Evolutionary conservation across 352 stramenopile species (phyloP), one percentile per base, ranked within the genome.

Genomic region (Phytophthora fragariaefolia): DNA sequence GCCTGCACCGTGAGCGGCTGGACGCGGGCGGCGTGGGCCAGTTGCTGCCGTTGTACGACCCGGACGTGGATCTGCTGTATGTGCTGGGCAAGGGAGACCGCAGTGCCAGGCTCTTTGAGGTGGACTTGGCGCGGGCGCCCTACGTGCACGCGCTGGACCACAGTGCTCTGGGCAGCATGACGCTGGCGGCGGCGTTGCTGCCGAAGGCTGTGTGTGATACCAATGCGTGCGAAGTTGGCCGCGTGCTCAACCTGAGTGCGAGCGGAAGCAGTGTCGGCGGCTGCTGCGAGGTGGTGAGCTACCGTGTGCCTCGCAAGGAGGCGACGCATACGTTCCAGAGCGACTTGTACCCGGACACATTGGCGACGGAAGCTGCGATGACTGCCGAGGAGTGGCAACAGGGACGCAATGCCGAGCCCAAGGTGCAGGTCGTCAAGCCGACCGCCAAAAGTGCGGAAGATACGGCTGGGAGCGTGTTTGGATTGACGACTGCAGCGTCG

Each of bases 301-400:
- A 88, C 58, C 72, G 68, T 5, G 82, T 95, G 27, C 87, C 87
- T 27, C 80, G 87, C 6, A 85, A 85, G 28, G 80, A 91, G 26
- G 81, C 81, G 0, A 61, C 50, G 10, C 82, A 79, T 43, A 67
- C 80, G 47, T 95, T 93, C 64, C 87, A 95, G 59, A 79, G 65
- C 40, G 87, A 95, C 66, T 76, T 95, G 74, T 95, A 88, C 69
- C 87, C 85, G 0, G 70, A 89, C 22, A 92, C 85, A 10, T 57
- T 70, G 24, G 70, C 76, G 3, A 26, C 58, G 36, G 71, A 60
- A 54, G 45, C 84, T 2, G 76, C 87, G 5, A 53, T 92, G 43
- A 79, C 53, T 17, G 46, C 73, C 6, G 48, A 54, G 1, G 70
- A 90, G 40, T 95, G 85, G 85, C 46, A 27, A 7, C 60, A 53